Conservation (phyloP, 2,329 filamentous ascomycete species). For the Aureobasidium namibiae region DNA sequence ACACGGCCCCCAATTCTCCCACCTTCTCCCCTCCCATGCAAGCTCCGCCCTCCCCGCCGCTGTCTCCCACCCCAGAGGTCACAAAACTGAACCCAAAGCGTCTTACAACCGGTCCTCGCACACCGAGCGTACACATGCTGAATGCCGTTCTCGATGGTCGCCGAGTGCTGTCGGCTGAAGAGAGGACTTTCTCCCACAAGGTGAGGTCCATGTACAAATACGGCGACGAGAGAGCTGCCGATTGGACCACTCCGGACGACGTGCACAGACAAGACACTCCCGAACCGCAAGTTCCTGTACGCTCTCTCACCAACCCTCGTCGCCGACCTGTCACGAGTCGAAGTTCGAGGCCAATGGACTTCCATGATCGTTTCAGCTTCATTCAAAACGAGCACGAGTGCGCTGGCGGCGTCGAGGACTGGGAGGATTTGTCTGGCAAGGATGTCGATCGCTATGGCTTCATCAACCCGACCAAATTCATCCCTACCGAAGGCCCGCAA, state of each 20-base stretch:
- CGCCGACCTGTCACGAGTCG: neutral
- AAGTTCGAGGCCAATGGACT: conserved; percentile 2
- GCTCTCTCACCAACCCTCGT: conserved; percentile 11
- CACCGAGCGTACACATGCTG: conserved; percentile 29
- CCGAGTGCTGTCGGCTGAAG: conserved; percentile 53
- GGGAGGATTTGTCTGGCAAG: conserved; percentile 50
- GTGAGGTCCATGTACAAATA: conserved; percentile 57
- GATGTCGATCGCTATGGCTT: conserved; percentile 60
- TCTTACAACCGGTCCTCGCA: conserved; percentile 24
- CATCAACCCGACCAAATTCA: conserved; percentile 40
- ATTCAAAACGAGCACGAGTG: conserved; percentile 48
- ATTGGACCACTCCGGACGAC: conserved; percentile 27
- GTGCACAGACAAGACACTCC: conserved; percentile 13
- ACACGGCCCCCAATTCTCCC: conserved; percentile 7
- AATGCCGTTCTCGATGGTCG: conserved; percentile 26
- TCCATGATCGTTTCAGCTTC: conserved; percentile 20
- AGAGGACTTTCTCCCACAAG: conserved; percentile 54
- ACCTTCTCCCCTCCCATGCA: neutral
- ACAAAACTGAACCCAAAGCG: conserved; percentile 11
- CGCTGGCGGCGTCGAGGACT: conserved; percentile 58
- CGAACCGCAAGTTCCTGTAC: neutral
- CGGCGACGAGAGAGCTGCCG: conserved; percentile 47
- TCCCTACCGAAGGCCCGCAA: conserved; percentile 24
- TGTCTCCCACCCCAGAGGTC: neutral
- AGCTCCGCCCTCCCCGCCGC: neutral